These are phyloP conservation scores for Basidiobolus meristosporus DNA, from an alignment of 371 early-diverging fungal species.

Conservation along the genomic window DNA sequence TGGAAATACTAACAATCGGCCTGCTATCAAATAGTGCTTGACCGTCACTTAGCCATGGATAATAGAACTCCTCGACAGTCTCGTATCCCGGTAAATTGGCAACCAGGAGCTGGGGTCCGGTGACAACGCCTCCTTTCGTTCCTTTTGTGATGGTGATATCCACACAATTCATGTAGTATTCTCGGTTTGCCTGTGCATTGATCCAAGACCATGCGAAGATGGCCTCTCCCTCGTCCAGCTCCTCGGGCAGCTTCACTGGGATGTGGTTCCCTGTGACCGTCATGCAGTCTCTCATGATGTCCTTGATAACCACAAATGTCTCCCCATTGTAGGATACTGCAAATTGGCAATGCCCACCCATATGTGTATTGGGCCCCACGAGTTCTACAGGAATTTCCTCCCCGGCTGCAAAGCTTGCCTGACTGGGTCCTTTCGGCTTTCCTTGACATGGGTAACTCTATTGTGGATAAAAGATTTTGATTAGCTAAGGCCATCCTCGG, in stretches of 20 bases:
- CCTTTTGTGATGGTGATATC: slow-evolving; percentile 22
- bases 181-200: slow-evolving; percentile 31
- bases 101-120: slow-evolving; percentile 1
- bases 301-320: slow-evolving; percentile 29
- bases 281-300: neutral
- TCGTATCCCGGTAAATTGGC: slow-evolving; percentile 1
- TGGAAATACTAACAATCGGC: neutral
- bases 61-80: neutral
- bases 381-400: neutral
- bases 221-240: slow-evolving; percentile 1
- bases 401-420: neutral
- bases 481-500: too few relatives aligned
- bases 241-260: slow-evolving; percentile 1
- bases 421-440: neutral
- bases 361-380: slow-evolving; percentile 8
- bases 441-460: slow-evolving; percentile 1
- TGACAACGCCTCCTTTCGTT: neutral
- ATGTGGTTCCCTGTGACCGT: neutral
- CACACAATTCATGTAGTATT: slow-evolving; percentile 50
- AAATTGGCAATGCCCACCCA: slow-evolving; percentile 50
- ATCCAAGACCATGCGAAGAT: slow-evolving; percentile 48
- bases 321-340: slow-evolving; percentile 34
- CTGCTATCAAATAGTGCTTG: neutral
- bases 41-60: neutral
- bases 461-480: too few relatives aligned